These are phyloP conservation scores for Chrysosporium queenslandicum DNA, from an alignment of 2,329 filamentous ascomycete species.

Conservation along the genomic window DNA sequence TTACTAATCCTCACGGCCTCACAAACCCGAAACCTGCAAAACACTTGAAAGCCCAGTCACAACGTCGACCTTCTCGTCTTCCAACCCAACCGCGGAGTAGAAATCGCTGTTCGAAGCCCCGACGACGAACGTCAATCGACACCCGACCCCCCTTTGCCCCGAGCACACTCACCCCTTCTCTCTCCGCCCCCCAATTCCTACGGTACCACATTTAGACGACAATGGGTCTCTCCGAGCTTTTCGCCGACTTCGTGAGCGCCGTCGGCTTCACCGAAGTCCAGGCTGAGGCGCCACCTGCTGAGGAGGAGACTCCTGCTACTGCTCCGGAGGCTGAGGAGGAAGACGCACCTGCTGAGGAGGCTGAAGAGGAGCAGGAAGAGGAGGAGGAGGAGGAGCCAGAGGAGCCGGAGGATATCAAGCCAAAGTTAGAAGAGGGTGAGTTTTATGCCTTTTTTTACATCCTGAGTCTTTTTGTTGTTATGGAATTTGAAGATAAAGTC, in stretches of 20 bases:
- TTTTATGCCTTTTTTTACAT: constrained; percentile 22
- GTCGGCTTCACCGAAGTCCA: constrained; percentile 52
- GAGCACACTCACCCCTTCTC: not conserved
- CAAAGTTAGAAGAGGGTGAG: constrained; percentile 84
- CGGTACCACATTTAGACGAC: constrained; percentile 22
- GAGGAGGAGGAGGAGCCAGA: constrained; percentile 70
- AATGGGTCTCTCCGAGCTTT: constrained; percentile 57
- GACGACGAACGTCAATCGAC: constrained; percentile 17
- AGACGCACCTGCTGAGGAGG: constrained; percentile 43
- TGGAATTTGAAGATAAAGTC: not conserved
- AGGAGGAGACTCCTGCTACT: constrained; percentile 33
- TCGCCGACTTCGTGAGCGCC: constrained; percentile 55
- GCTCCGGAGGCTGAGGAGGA: constrained; percentile 40
- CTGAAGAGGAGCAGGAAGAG: constrained; percentile 50
- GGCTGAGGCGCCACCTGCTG: constrained; percentile 48
- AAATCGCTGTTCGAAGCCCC: not conserved
- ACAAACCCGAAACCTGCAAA: constrained; percentile 11
- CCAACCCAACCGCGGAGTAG: too few species aligned
- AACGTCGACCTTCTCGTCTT: not conserved
- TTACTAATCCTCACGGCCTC: not conserved
- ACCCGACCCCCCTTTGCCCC: constrained; percentile 18
- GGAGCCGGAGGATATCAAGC: constrained; percentile 76
- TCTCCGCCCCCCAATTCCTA: constrained; percentile 14
- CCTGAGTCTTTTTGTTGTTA: not conserved
- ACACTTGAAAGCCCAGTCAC: not conserved